Percentiles rank a stretch among this genome's conserved stretches.
Evolutionary conservation across 768 basidiomycete genomes (phyloP).

Genomic region (Hygrophorus russula): DNA sequence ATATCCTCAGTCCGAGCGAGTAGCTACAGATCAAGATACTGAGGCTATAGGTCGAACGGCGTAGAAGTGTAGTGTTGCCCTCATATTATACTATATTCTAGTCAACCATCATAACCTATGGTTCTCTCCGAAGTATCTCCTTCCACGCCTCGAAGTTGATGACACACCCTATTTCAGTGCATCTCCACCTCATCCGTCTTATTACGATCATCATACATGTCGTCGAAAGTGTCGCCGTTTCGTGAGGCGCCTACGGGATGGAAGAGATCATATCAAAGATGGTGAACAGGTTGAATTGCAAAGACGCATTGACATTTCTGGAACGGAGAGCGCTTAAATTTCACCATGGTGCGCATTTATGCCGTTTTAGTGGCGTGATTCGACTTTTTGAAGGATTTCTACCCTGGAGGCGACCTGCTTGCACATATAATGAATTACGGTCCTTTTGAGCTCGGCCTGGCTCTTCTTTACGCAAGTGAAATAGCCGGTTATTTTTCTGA

Average conservation of each 20-base stretch:
- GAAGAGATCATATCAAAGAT: slow-evolving; percentile 26
- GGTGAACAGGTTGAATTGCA: slow-evolving; percentile 22
- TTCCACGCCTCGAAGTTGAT: slow-evolving; percentile 8
- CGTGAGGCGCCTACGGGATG: slow-evolving; percentile 10
- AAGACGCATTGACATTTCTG: slow-evolving; percentile 29
- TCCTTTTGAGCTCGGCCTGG: slow-evolving; percentile 21
- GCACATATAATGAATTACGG: slow-evolving; percentile 22
- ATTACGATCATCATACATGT: slow-evolving; percentile 20
- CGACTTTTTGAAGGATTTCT: slow-evolving; percentile 19
- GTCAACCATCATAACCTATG: no score
- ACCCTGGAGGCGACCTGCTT: slow-evolving; percentile 19
- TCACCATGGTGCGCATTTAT: slow-evolving; percentile 25
- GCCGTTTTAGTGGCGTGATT: background rate
- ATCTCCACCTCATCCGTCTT: background rate
- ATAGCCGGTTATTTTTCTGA: slow-evolving; percentile 24
- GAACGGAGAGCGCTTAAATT: slow-evolving; percentile 24
- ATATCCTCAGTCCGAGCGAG: background rate
- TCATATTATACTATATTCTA: no score
- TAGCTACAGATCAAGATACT: slow-evolving; percentile 29
- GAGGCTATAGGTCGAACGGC: slow-evolving; percentile 28
- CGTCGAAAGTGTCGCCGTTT: slow-evolving; percentile 14
- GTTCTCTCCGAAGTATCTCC: background rate
- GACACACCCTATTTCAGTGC: slow-evolving; percentile 17
- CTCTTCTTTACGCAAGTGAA: slow-evolving; percentile 35
- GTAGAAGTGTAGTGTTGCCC: no score